These are phyloP conservation scores for Nelumbo lutea DNA, from an alignment of 164 flowering plant species.

Conservation along the genomic window DNA sequence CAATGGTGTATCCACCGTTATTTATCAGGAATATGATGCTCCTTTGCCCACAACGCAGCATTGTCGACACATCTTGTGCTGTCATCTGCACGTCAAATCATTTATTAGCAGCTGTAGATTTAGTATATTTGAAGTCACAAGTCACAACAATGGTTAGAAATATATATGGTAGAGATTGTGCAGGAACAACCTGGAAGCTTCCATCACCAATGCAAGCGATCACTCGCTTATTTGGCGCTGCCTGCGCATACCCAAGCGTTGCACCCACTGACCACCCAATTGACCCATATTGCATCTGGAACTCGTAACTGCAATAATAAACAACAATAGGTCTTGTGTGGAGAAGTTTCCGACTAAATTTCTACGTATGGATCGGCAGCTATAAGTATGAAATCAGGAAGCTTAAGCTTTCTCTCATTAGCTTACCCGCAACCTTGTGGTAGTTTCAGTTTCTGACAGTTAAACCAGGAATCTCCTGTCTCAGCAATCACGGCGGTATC, in stretches of 20 bases:
- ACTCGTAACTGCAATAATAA: conserved; percentile 54
- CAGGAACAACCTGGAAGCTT: conserved; percentile 72
- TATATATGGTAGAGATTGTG: too few relatives aligned
- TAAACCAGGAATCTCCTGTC: conserved; percentile 92
- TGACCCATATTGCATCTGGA: conserved; percentile 86
- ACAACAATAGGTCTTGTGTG: neutral
- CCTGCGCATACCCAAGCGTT: conserved; percentile 89
- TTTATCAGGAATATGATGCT: conserved; percentile 76
- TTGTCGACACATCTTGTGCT: conserved; percentile 79
- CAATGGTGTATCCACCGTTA: conserved; percentile 87
- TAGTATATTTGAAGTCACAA: too few relatives aligned
- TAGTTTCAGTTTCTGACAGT: conserved; percentile 75
- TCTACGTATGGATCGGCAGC: too few relatives aligned
- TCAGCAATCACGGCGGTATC: conserved; percentile 79
- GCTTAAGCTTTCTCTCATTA: neutral
- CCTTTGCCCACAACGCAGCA: conserved; percentile 64
- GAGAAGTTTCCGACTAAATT: too few relatives aligned
- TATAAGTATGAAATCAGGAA: too few relatives aligned
- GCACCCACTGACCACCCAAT: conserved; percentile 98
- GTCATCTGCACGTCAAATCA: conserved; percentile 45
- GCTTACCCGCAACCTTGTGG: conserved; percentile 84
- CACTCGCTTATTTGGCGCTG: conserved; percentile 63
- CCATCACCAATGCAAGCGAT: conserved; percentile 89
- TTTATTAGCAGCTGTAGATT: too few relatives aligned
- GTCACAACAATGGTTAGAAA: too few relatives aligned